A percentile compares a stretch with the other conserved stretches of the same genome.
These are phyloP conservation scores for Solanum ossicruentum DNA, from an alignment of 257 asterid genomes.

Conservation along the genomic window DNA sequence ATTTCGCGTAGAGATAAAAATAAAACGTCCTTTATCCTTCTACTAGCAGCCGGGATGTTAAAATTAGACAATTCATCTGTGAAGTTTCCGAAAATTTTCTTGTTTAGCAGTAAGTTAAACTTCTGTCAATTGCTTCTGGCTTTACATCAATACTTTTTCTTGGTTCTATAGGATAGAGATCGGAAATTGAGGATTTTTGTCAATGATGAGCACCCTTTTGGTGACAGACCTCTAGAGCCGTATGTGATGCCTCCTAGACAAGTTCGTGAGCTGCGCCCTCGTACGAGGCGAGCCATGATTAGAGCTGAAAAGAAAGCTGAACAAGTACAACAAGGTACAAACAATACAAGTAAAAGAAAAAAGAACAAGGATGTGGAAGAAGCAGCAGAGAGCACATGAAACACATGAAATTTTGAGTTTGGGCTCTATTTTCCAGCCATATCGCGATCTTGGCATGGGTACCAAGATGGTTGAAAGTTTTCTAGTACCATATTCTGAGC, in stretches of 20 bases:
- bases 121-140: background rate
- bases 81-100: background rate
- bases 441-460: background rate
- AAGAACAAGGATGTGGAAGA: constrained; percentile 31
- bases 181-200: constrained; percentile 85
- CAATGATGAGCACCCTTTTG: constrained; percentile 76
- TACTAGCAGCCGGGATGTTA: background rate
- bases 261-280: constrained; percentile 92
- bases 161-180: constrained; percentile 60
- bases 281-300: constrained; percentile 72
- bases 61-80: background rate
- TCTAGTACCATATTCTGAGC: background rate
- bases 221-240: constrained; percentile 60
- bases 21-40: background rate
- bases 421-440: background rate
- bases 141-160: background rate
- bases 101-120: background rate
- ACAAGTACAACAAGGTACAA: constrained; percentile 40
- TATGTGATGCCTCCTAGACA: constrained; percentile 76
- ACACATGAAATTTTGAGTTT: background rate
- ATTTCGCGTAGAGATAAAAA: background rate
- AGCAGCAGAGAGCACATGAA: constrained; percentile 28
- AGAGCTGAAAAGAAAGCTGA: constrained; percentile 94
- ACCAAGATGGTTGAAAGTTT: background rate
- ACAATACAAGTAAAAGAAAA: constrained; percentile 47